These are phyloP conservation scores for Didymella lethalis DNA, from an alignment of 2,329 filamentous ascomycete genomes.

Conservation along the genomic window DNA sequence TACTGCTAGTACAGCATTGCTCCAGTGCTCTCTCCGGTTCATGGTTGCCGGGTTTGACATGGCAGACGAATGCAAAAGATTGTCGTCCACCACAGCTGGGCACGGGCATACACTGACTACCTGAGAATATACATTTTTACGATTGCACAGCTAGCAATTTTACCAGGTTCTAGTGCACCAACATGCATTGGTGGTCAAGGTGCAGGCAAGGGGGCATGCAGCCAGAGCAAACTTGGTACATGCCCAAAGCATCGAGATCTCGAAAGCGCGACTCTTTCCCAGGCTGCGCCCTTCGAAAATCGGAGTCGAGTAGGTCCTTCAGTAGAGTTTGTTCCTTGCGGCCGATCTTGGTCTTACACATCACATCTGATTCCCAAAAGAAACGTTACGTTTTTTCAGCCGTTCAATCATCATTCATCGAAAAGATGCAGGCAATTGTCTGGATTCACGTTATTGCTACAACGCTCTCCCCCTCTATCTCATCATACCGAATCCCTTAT, in stretches of 20 bases:
- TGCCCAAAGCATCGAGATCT: not conserved
- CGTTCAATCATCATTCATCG: not conserved
- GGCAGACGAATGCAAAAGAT: no score
- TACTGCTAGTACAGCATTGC: no score
- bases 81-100: no score
- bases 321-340: not conserved
- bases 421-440: not conserved
- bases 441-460: not conserved
- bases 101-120: no score
- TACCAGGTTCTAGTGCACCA: not conserved
- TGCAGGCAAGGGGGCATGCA: not conserved
- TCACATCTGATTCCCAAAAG: not conserved
- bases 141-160: no score
- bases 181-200: not conserved
- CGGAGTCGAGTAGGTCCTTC: not conserved
- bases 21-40: no score
- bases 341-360: not conserved
- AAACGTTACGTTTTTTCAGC: not conserved
- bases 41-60: no score
- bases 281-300: not conserved
- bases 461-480: no score
- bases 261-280: not conserved
- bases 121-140: no score
- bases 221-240: not conserved
- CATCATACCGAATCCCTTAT: no score